Evolutionary conservation across 2,329 filamentous ascomycete genomes (phyloP), one percentile per base, ranked within the genome.

Genomic region (Lachnellula cervina): DNA sequence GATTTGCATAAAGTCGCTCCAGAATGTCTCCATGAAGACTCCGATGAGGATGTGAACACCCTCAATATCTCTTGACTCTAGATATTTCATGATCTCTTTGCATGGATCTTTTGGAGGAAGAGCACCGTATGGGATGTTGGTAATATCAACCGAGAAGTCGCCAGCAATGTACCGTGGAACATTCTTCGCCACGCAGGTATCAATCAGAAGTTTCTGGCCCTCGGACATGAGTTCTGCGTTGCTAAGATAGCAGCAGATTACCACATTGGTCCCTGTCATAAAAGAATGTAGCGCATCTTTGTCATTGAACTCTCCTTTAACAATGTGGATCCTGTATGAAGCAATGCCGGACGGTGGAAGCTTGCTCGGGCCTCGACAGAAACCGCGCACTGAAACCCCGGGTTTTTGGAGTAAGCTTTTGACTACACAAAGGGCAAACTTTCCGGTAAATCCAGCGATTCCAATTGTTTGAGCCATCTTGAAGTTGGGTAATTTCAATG

Each of bases 41-140:
- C 71, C 74, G 32, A 70, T 68, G n/a, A 76, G 60, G 14, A 77
- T 60, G 52, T 75, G 73, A 0, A 76, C 72, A 14, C 69, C 73
- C 47, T 69, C 63, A 5, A 74, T 67, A 21, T 67, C 59, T 59
- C 72, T 73, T 1, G 55, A 60, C 1, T 72, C 69, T 1, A 75
- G 62, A 50, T 76, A 73, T 3, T 61, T 67, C 55, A 71, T 70
- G 49, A 76, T 62, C 9, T 69, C 64, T 23, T 69, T 74, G 66
- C 71, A 72, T 1, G 72, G 66, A 32, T 76, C 73, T 59, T 76
- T 76, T 3, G 66, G 56, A 43, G 68, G 67, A 3, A 71, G 62
- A 49, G 72, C 52, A 7, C 73, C 73, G 5, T 67, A 57, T 51
- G 70, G 53, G 5, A 75, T 64, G 53, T 71, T 71, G 28, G 67